These are phyloP conservation scores for Mrakia blollopis DNA, from an alignment of 768 basidiomycete species.

Conservation along the genomic window DNA sequence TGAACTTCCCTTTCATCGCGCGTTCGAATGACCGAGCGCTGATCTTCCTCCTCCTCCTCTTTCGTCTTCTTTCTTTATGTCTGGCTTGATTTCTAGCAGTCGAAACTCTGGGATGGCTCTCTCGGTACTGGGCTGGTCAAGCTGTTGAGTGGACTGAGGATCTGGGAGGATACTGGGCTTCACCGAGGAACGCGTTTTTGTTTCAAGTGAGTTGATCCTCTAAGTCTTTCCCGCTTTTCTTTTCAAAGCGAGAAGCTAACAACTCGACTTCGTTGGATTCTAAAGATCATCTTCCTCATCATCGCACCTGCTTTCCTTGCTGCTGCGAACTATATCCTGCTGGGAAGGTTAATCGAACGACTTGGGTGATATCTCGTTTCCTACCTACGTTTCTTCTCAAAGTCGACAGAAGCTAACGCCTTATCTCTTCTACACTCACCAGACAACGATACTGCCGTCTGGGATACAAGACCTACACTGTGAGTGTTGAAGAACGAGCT, in stretches of 20 bases:
- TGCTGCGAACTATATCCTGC: constrained; percentile 4
- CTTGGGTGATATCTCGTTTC: background rate
- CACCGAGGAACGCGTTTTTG: background rate
- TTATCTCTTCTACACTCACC: too few species aligned
- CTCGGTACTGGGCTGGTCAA: background rate
- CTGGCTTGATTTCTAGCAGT: background rate
- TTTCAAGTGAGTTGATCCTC: background rate
- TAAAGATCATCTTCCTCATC: constrained; percentile 1
- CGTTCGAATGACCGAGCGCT: background rate
- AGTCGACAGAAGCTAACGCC: background rate
- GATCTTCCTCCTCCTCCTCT: background rate
- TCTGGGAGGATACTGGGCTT: background rate
- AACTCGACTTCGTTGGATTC: background rate
- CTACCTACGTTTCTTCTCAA: background rate
- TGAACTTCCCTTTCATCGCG: background rate
- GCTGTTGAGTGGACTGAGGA: background rate
- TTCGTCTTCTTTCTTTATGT: background rate
- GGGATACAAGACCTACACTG: background rate
- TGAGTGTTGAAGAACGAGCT: background rate
- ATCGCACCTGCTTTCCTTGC: constrained; percentile 1
- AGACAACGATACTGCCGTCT: background rate
- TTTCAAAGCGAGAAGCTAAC: background rate
- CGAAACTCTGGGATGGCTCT: constrained; percentile 6
- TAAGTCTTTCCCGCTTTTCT: background rate
- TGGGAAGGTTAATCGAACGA: background rate